Percentiles rank a stretch among this genome's conserved stretches.
Conservation (phyloP, 2,329 filamentous ascomycete species). For the Cadophora luteo-olivacea region DNA sequence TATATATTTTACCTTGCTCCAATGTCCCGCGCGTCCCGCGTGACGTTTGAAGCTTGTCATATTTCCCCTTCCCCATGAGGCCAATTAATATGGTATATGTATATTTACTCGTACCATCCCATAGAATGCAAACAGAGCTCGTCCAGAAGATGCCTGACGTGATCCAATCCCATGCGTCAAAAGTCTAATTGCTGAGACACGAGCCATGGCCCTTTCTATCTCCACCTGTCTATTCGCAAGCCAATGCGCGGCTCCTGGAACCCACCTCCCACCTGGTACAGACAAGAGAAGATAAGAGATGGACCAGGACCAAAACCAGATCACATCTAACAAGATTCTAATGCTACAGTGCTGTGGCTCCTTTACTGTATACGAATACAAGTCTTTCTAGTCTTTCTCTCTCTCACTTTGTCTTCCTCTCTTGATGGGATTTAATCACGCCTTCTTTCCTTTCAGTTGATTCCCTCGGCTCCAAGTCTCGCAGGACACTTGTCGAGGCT, state of each 20-base stretch:
- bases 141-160: background rate
- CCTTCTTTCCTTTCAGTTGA: background rate
- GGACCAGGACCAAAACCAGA: too few species aligned
- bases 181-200: slow-evolving; percentile 10
- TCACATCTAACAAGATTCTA: too few species aligned
- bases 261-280: background rate
- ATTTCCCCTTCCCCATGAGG: too few species aligned
- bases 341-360: too few species aligned
- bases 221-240: background rate
- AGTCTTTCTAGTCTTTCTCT: too few species aligned
- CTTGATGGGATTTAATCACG: background rate
- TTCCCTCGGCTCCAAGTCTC: background rate
- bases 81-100: too few species aligned
- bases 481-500: too few species aligned
- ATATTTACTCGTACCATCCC: background rate
- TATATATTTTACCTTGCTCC: too few species aligned
- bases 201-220: background rate
- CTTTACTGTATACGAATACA: too few species aligned
- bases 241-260: slow-evolving; percentile 9
- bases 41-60: too few species aligned
- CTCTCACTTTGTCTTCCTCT: background rate
- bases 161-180: background rate
- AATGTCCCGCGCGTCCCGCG: too few species aligned
- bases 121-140: background rate
- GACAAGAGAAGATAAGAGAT: too few species aligned